Conservation (phyloP, 495 filamentous ascomycete species). For the Podospora didyma region DNA sequence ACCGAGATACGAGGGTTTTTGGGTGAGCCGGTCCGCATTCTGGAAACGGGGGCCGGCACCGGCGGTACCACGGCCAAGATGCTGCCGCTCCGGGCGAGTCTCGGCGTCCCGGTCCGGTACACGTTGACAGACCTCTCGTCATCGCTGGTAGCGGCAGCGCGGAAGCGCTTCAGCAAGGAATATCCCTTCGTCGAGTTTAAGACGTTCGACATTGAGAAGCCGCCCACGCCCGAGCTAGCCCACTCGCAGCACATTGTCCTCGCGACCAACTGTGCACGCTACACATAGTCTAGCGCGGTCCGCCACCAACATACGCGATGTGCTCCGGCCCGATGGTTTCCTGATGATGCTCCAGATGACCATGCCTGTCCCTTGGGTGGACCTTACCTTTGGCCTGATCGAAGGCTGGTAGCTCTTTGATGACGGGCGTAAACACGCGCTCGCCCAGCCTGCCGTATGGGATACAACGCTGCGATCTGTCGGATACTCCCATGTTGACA, state of each 20-base stretch:
- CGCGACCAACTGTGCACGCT: constrained; percentile 49
- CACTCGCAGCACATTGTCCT: constrained; percentile 48
- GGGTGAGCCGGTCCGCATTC: constrained; percentile 12
- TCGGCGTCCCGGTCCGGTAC: constrained; percentile 39
- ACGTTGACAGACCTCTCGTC: constrained; percentile 50
- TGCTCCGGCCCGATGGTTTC: constrained; percentile 37
- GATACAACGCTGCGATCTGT: constrained; percentile 33
- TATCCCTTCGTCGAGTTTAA: constrained; percentile 38
- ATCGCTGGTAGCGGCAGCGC: constrained; percentile 46
- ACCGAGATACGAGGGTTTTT: too few species aligned
- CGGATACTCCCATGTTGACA: constrained; percentile 48
- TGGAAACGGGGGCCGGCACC: constrained; percentile 44
- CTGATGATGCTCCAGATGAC: constrained; percentile 38
- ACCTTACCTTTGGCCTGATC: constrained; percentile 48
- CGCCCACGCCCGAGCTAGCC: constrained; percentile 46
- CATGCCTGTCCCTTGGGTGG: constrained; percentile 34
- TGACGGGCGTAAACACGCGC: constrained; percentile 46
- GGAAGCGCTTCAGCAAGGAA: constrained; percentile 36
- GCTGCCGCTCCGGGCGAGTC: constrained; percentile 12
- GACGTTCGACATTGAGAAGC: constrained; percentile 46
- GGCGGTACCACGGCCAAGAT: constrained; percentile 32
- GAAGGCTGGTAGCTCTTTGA: constrained; percentile 54
- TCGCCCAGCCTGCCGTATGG: constrained; percentile 37
- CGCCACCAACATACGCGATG: constrained; percentile 26
- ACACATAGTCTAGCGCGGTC: constrained; percentile 31